Conservation (phyloP, 352 stramenopile genomes). For the Pythium apleroticum region DNA sequence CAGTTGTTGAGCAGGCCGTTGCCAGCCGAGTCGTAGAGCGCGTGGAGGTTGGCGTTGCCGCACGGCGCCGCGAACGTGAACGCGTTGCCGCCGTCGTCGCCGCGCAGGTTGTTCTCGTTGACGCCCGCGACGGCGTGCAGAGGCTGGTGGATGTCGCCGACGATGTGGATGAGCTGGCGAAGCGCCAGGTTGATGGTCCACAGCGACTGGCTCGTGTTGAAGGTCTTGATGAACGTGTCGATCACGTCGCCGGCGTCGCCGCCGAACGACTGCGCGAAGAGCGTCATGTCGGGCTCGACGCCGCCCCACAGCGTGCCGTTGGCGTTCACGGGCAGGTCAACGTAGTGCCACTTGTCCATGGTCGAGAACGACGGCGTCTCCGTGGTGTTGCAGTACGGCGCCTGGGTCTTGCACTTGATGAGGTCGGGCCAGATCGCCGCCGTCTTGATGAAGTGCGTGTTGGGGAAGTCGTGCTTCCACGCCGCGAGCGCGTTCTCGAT, state of each 20-base stretch:
- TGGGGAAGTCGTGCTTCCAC: slow-evolving; percentile 33
- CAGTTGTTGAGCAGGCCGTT: slow-evolving; percentile 63
- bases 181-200: slow-evolving; percentile 63
- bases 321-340: slow-evolving; percentile 62
- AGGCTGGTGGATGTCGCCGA: slow-evolving; percentile 64
- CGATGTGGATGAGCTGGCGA: slow-evolving; percentile 72
- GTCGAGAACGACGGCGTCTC: slow-evolving; percentile 42
- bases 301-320: slow-evolving; percentile 43
- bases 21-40: slow-evolving; percentile 55
- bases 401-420: slow-evolving; percentile 29
- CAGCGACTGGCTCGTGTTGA: slow-evolving; percentile 60
- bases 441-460: slow-evolving; percentile 33
- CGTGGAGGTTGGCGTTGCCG: slow-evolving; percentile 59
- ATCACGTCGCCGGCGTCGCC: slow-evolving; percentile 50
- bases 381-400: slow-evolving; percentile 17
- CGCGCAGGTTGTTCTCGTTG: slow-evolving; percentile 40
- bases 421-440: slow-evolving; percentile 37
- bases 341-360: slow-evolving; percentile 73
- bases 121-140: slow-evolving; percentile 54
- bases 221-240: slow-evolving; percentile 41
- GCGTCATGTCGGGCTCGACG: slow-evolving; percentile 39
- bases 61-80: slow-evolving; percentile 53
- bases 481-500: slow-evolving; percentile 26
- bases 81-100: slow-evolving; percentile 60
- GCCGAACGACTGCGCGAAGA: slow-evolving; percentile 55